phyloP scores from a whole-genome alignment of 1,284 basidiomycete genomes.

The Sanghuangporus sanghuang region DNA sequence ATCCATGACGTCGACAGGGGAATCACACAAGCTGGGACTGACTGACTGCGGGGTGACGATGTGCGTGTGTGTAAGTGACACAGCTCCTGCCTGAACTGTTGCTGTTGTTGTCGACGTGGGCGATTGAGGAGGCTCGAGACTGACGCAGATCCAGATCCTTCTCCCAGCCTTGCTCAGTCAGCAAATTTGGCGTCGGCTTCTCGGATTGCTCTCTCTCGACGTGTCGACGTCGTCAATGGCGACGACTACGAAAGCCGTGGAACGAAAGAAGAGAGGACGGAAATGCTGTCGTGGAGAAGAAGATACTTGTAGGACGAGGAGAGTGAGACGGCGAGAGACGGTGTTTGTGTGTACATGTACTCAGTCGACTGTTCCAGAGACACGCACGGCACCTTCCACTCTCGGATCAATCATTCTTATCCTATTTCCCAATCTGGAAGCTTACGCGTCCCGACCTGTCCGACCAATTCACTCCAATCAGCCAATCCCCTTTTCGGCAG shows the following conservation, averaged over 20 bases:
- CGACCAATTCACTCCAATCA: neutral
- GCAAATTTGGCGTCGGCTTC: conserved; percentile 3
- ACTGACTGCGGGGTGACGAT: neutral
- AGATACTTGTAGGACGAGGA: neutral
- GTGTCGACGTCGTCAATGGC: neutral
- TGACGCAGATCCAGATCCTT: neutral
- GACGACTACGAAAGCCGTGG: neutral
- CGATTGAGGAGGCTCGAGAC: neutral
- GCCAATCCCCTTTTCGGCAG: neutral
- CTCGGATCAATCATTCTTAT: neutral
- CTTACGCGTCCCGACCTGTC: neutral
- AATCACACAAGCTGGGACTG: neutral
- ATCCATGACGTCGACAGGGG: conserved; percentile 27
- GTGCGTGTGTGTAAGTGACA: neutral
- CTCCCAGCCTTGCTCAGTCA: conserved; percentile 12
- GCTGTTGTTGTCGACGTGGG: conserved; percentile 5
- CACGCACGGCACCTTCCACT: neutral
- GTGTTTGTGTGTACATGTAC: neutral
- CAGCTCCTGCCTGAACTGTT: conserved; percentile 25
- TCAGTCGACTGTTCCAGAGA: neutral
- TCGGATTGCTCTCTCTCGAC: neutral
- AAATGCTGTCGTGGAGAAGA: neutral
- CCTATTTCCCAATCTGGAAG: neutral
- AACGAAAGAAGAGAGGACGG: neutral
- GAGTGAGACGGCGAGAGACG: neutral